phyloP scores from a whole-genome alignment of 164 flowering plant genomes.

The Cinnamomum chago region DNA sequence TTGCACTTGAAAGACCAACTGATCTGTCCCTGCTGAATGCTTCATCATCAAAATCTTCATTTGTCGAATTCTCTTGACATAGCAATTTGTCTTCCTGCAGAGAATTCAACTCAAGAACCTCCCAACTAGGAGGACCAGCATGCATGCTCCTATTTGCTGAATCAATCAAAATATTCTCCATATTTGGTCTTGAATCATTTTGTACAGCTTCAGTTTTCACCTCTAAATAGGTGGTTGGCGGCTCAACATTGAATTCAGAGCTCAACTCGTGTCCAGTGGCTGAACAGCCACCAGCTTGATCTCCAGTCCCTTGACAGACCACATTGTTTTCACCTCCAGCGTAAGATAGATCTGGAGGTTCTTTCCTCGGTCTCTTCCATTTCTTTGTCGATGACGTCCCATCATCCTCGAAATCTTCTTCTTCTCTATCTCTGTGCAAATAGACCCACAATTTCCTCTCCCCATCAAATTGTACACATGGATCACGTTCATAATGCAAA shows the following conservation, averaged over 20 bases:
- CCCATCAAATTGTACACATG: conserved; percentile 91
- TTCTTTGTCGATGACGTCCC: conserved; percentile 98
- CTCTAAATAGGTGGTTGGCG: conserved; percentile 33
- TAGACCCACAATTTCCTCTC: conserved; percentile 95
- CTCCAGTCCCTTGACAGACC: conserved; percentile 42
- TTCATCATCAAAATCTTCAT: conserved; percentile 72
- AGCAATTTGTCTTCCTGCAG: conserved; percentile 43
- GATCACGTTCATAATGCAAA: conserved; percentile 95
- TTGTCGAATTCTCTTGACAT: conserved; percentile 71
- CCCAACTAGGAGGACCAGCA: conserved; percentile 45
- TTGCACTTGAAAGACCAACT: conserved; percentile 38
- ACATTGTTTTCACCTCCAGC: conserved; percentile 50
- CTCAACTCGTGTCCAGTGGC: conserved; percentile 39
- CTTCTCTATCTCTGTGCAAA: conserved; percentile 90
- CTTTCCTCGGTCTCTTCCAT: conserved; percentile 93
- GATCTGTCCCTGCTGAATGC: conserved; percentile 45
- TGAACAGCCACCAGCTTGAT: conserved; percentile 28
- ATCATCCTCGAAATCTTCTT: conserved; percentile 98
- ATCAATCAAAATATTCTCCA: conserved; percentile 29
- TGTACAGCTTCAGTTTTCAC: conserved; percentile 30
- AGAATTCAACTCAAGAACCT: conserved; percentile 39
- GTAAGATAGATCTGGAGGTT: conserved; percentile 50
- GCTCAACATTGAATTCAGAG: conserved; percentile 62
- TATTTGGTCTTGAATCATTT: conserved; percentile 33
- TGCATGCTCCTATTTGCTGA: conserved; percentile 26